Evolutionary conservation across 306 rosid species (phyloP).

Genomic region (Acmispon strigosus): DNA sequence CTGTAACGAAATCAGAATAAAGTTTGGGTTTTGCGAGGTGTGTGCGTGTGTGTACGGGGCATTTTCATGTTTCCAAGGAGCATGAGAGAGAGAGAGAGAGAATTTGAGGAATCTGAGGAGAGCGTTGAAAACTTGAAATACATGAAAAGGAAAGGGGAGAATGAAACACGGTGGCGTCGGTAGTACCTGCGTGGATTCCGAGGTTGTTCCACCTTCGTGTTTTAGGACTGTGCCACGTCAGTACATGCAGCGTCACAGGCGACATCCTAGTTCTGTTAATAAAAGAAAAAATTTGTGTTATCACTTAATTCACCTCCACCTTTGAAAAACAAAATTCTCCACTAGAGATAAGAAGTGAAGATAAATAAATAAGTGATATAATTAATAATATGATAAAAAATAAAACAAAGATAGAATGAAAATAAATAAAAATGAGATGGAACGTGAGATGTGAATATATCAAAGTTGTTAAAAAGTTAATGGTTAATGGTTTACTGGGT

Average conservation of each 20-base stretch:
- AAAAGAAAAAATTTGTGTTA: too few relatives aligned
- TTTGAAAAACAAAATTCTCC: too few relatives aligned
- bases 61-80: slow-evolving; percentile 3
- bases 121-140: slow-evolving; percentile 30
- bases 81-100: not conserved
- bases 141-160: not conserved
- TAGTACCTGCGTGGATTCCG: not conserved
- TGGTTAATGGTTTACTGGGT: too few relatives aligned
- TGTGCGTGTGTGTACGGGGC: slow-evolving; percentile 14
- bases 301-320: too few relatives aligned
- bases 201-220: not conserved
- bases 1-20: slow-evolving; percentile 10
- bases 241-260: not conserved
- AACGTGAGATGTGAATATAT: too few relatives aligned
- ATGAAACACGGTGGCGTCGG: slow-evolving; percentile 3
- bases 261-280: too few relatives aligned
- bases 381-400: too few relatives aligned
- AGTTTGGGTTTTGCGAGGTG: slow-evolving; percentile 39
- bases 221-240: not conserved
- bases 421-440: too few relatives aligned
- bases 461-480: too few relatives aligned
- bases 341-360: too few relatives aligned
- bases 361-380: too few relatives aligned
- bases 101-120: slow-evolving; percentile 1
- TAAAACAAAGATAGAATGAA: too few relatives aligned